These are phyloP conservation scores for Patellaria atrata DNA, from an alignment of 495 filamentous ascomycete species.

Conservation along the genomic window DNA sequence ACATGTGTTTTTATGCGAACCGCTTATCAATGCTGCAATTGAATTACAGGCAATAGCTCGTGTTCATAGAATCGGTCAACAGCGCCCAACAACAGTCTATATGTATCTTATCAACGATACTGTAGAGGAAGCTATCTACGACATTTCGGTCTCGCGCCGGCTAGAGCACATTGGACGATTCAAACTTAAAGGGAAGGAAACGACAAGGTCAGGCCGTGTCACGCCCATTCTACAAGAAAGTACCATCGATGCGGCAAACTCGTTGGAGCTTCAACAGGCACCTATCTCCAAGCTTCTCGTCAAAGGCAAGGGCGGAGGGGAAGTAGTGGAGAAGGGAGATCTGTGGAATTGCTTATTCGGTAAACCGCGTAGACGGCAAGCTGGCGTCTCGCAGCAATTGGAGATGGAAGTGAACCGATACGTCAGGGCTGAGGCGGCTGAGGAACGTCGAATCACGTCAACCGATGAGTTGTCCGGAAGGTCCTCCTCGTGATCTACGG, in stretches of 20 bases:
- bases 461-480: too few relatives aligned
- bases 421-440: conserved; percentile 24
- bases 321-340: conserved; percentile 65
- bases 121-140: conserved; percentile 80
- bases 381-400: conserved; percentile 6
- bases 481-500: background rate
- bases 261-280: conserved; percentile 61
- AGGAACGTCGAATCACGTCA: too few relatives aligned
- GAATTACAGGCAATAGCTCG: conserved; percentile 89
- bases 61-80: conserved; percentile 87
- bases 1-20: conserved; percentile 90
- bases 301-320: conserved; percentile 57
- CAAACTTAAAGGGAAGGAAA: conserved; percentile 19
- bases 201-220: conserved; percentile 16
- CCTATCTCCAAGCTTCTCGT: conserved; percentile 51
- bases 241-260: conserved; percentile 66
- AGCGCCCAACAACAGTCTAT: conserved; percentile 80
- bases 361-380: conserved; percentile 15
- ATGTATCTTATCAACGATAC: conserved; percentile 82
- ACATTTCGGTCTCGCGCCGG: conserved; percentile 63
- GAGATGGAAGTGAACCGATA: conserved; percentile 20
- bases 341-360: conserved; percentile 78
- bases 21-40: conserved; percentile 79
- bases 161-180: conserved; percentile 54
- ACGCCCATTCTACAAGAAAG: conserved; percentile 37